These are phyloP conservation scores for Phytopythium ostracodes DNA, from an alignment of 352 stramenopile species.

Conservation along the genomic window DNA sequence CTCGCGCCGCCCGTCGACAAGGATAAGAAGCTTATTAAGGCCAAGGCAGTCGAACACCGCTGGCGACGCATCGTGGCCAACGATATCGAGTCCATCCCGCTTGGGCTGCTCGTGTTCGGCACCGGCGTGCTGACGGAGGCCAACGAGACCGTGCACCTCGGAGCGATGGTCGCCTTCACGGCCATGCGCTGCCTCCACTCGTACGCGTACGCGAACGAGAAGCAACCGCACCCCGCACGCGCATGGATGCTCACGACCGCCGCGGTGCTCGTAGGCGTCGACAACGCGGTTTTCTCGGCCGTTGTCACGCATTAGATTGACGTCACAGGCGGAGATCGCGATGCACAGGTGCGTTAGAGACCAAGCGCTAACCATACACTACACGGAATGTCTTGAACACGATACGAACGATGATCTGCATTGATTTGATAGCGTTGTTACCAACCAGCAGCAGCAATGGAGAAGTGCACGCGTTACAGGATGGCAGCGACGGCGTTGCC, in stretches of 20 bases:
- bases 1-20: too few species aligned
- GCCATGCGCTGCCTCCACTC: slow-evolving; percentile 30
- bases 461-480: slow-evolving; percentile 7
- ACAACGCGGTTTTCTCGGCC: slow-evolving; percentile 26
- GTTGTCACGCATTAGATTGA: slow-evolving; percentile 1
- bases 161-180: slow-evolving; percentile 31
- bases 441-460: not conserved
- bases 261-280: slow-evolving; percentile 18
- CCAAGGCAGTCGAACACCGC: slow-evolving; percentile 19
- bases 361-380: not conserved
- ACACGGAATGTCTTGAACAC: not conserved
- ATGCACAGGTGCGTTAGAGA: too few species aligned
- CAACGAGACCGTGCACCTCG: slow-evolving; percentile 14
- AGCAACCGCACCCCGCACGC: slow-evolving; percentile 38
- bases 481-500: slow-evolving; percentile 21
- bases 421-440: not conserved
- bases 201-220: slow-evolving; percentile 37
- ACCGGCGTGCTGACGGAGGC: slow-evolving; percentile 21
- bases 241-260: slow-evolving; percentile 28
- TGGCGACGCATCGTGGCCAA: slow-evolving; percentile 37
- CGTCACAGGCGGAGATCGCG: not conserved
- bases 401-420: not conserved
- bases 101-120: slow-evolving; percentile 29
- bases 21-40: slow-evolving; percentile 17
- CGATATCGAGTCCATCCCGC: slow-evolving; percentile 36